Evolutionary conservation across 371 early-diverging fungal genomes (phyloP).

Genomic region (Lichtheimia hyalospora): DNA sequence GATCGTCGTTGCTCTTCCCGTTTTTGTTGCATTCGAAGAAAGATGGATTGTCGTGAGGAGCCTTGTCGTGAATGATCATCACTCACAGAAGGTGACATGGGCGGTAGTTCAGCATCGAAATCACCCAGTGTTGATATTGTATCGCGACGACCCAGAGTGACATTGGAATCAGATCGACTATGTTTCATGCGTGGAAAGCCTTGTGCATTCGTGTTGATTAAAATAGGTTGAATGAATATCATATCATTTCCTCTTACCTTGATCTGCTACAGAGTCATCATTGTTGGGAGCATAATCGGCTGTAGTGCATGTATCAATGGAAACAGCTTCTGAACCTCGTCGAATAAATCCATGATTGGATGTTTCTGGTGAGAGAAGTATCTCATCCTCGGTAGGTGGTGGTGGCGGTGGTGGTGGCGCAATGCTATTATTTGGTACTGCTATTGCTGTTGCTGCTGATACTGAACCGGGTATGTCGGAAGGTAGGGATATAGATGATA

Average conservation of each 20-base stretch:
- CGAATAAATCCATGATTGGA: not conserved
- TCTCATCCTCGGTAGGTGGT: no score
- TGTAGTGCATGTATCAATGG: not conserved
- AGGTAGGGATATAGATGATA: not conserved
- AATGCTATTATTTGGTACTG: not conserved
- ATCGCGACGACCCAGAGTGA: conserved; percentile 8
- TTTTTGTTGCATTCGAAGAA: conserved; percentile 35
- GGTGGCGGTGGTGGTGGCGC: not conserved
- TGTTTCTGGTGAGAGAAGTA: no score
- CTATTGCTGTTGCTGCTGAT: not conserved
- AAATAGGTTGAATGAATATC: not conserved
- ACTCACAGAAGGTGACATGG: not conserved
- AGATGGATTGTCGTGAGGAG: conserved; percentile 9
- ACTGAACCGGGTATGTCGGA: not conserved
- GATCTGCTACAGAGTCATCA: no score
- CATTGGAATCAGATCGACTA: conserved; percentile 18
- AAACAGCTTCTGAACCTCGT: conserved; percentile 1
- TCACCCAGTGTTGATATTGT: not conserved
- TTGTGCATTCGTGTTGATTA: not conserved
- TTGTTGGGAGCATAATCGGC: not conserved
- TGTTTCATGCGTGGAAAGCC: not conserved
- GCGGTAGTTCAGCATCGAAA: no score
- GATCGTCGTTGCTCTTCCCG: conserved; percentile 34
- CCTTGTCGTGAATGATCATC: not conserved
- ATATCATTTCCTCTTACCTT: not conserved